Base-by-base conservation (phyloP, 306 rosid species). In the Fragaria vesca region DNA sequence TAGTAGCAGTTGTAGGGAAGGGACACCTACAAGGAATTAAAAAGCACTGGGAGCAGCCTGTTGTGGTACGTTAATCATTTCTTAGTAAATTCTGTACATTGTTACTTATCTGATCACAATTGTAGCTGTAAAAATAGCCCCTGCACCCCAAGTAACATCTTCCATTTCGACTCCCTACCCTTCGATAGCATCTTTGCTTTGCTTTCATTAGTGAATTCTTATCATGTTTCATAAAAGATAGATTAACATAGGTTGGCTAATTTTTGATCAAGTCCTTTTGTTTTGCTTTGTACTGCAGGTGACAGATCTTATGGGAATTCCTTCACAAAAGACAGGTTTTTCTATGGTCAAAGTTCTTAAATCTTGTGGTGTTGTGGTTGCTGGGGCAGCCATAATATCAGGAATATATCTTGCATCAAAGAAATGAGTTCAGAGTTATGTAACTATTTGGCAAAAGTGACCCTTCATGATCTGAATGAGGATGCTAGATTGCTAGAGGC, bases 1-100 rank as follows among this genome's bases (percentile, higher is more conserved):
- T 92, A 54, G 99, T 93, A 51, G 99, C 97, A 12, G 97, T 91
- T 78, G 98, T 95, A 72, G 98, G 99, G 51, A 93, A 91, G 84
- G 99, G 96, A 28, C 99, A 95, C 85, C 86, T 95, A 34, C 91
- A 78, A 86, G 99, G 99, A 88, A 93, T 95, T 72, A 87, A 83
- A 81, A 91, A 90, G 82, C 83, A 95, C 20, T 91, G 97, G 99
- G 76, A 81, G 89, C 96, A 95, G 83, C 98, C 97, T 83, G 80
- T 95, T 60, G 74, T 73, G 96, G 97, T 93, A 46, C 34, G 96
- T 86, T 71, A 81, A 71, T 28, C 61, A 61, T 46, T 75, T 42
- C 30, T n/a, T 70, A 12, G 11, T 60, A 10, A 13, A 36, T 74
- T 60, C 42, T 43, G 2, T 34, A 36, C 5, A 7, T 4, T 67